Base-by-base conservation (phyloP, 352 stramenopile genomes). In the Globisporangium parvum region DNA sequence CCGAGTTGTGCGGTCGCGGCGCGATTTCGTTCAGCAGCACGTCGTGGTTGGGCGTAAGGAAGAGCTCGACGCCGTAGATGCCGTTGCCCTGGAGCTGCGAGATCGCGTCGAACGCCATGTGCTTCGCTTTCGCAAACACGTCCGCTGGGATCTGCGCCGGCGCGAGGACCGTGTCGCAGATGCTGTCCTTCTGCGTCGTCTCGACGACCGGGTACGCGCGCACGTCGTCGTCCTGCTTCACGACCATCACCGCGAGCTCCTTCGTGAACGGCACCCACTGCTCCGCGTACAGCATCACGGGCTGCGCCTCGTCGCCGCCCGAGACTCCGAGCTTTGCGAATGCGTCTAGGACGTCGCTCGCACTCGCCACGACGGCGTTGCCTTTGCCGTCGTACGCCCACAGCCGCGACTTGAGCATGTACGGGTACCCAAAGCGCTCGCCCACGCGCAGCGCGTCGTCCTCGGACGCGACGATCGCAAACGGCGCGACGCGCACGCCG, bases 21-120 rank as follows among this genome's bases (percentile, higher is more conserved):
- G 97, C 97, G 40, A 99, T 95, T 70, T 99, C 97, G 63, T 99
- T 99, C 24, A 99, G 73, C 21, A 98, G 67, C 17, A 99, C 88
- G 23, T 84, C 65, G 47, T 69, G 68, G 20, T 86, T 86, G 1
- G 77, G 71, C 31, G 96, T 93, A 33, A 98, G 66, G 71, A 99
- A 99, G 23, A 99, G 73, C 78, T 99, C 97, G 5, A 99, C 96
- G 50, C 96, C 96, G 77, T 98, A 99, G 53, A 97, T 91, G 26
- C 92, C 92, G 48, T 87, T 83, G 47, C 91, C 91, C 35, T 88
- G 58, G 0, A 97, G 71, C 47, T 87, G 71, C 4, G 74, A 74
- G 40, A 99, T 77, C 3, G 88, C 86, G 18, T 60, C 44, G 33
- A 73, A 64, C 0, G 86, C 83, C 68, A 96, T 83, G 1, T 66